Evolutionary conservation across 495 filamentous ascomycete genomes (phyloP), one percentile per base, ranked within the genome.

Genomic region (Cudoniella acicularis): DNA sequence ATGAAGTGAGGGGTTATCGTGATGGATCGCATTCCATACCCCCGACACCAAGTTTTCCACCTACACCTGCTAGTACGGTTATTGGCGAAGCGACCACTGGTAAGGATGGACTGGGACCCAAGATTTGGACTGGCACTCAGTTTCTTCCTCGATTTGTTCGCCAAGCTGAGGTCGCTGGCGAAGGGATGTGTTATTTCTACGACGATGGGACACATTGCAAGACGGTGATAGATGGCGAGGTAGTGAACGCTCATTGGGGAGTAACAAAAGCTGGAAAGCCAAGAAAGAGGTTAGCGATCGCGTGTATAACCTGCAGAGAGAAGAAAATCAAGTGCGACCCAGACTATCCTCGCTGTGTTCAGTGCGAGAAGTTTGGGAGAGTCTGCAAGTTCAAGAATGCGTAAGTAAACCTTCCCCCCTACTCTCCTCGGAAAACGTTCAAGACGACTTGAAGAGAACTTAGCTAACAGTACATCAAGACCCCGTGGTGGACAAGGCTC

Each of bases 271-370:
- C 91, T 2, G 91, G 91, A 10, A 96, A 93, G 70, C 90, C 92
- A 27, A 82, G 92, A 61, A 96, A 96, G 71, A 80, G 92, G 47
- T 77, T 96, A 56, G 91, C 91, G 26, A 90, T 94, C 62, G 92
- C 92, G 16, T 96, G 92, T 66, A 78, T 93, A 51, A 92, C 89
- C 10, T 96, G 92, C 69, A 83, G 92, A 25, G 91, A 96, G 72
- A 96, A 96, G 83, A 96, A 96, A 77, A 94, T 96, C 75, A 96
- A 94, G 70, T 96, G 92, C 64, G 91, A 96, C 58, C 92, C 91
- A 6, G 91, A 90, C 61, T 83, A 85, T 56, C 88, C 88, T 26
- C 87, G 88, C 57, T 96, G 92, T 66, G 83, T 89, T 54, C 91
- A 96, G 68, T 96, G 92, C 69, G 88, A 92, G 67, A 96, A 96